phyloP scores from a whole-genome alignment of 2,329 filamentous ascomycete genomes.

The Colletotrichum sp. region DNA sequence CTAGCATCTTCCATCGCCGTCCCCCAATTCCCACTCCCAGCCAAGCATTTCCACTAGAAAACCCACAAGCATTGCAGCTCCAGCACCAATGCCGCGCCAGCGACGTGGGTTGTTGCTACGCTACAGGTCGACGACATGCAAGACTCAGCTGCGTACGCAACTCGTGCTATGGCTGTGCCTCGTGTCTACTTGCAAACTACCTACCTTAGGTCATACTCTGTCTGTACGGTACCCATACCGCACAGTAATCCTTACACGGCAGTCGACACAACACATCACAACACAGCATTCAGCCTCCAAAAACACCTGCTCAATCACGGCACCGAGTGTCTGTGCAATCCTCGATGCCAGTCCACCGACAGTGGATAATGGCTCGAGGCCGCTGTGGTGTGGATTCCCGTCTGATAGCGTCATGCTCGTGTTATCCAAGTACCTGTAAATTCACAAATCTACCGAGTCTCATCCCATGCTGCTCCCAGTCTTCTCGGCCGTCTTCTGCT shows the following conservation, averaged over 20 bases:
- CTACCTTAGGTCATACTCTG: not conserved
- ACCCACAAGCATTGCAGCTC: not conserved
- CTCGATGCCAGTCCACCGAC: not conserved
- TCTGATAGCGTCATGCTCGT: slow-evolving; percentile 1
- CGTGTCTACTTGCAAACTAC: not conserved
- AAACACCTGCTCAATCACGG: not conserved
- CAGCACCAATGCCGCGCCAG: not conserved
- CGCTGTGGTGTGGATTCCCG: not conserved
- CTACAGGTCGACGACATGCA: not conserved
- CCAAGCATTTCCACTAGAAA: not conserved
- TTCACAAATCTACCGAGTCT: not conserved
- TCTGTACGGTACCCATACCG: not conserved
- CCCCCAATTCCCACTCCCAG: not conserved
- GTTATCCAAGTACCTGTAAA: not conserved
- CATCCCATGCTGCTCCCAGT: not conserved
- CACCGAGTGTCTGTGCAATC: not conserved
- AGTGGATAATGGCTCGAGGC: not conserved
- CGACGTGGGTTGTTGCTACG: not conserved
- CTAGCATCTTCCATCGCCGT: not conserved
- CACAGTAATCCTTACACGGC: not conserved
- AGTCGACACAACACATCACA: not conserved
- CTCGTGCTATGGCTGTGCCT: not conserved
- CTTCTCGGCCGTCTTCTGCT: not conserved
- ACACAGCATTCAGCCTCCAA: not conserved
- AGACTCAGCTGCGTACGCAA: not conserved